A percentile compares a stretch with the other conserved stretches of the same genome.
phyloP scores from a whole-genome alignment of 1,139 yeast species.

The Magnusiomyces clavatus region DNA sequence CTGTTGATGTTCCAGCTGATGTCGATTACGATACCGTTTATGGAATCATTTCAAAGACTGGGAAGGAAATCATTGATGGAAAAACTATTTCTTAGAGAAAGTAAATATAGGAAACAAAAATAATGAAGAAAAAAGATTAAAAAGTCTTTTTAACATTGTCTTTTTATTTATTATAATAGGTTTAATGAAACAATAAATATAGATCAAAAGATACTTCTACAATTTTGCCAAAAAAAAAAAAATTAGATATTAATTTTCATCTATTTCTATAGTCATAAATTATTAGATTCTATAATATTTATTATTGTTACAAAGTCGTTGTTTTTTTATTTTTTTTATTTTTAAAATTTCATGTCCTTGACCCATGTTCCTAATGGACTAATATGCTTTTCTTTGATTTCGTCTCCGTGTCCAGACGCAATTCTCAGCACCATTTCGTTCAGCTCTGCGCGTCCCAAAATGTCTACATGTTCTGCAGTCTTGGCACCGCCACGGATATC shows the following conservation, averaged over 20 bases:
- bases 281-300: no score
- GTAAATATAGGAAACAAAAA: no score
- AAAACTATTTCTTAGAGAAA: conserved; percentile 33
- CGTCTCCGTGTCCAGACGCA: conserved; percentile 70
- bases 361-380: conserved; percentile 60
- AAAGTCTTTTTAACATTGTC: no score
- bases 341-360: conserved; percentile 37
- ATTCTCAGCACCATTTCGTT: conserved; percentile 78
- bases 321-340: background rate
- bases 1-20: conserved; percentile 51
- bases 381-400: conserved; percentile 50
- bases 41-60: conserved; percentile 79
- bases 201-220: background rate
- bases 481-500: conserved; percentile 97
- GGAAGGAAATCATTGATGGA: conserved; percentile 73
- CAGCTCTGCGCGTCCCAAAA: conserved; percentile 84
- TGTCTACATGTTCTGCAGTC: conserved; percentile 97
- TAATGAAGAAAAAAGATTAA: no score
- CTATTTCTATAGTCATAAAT: no score
- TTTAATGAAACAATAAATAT: background rate
- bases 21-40: conserved; percentile 69
- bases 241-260: no score
- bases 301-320: no score
- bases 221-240: background rate
- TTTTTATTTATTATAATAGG: background rate